Evolutionary conservation across 192 early-diverging fungal genomes (phyloP).

Genomic region (Backusella parvicylindrica): DNA sequence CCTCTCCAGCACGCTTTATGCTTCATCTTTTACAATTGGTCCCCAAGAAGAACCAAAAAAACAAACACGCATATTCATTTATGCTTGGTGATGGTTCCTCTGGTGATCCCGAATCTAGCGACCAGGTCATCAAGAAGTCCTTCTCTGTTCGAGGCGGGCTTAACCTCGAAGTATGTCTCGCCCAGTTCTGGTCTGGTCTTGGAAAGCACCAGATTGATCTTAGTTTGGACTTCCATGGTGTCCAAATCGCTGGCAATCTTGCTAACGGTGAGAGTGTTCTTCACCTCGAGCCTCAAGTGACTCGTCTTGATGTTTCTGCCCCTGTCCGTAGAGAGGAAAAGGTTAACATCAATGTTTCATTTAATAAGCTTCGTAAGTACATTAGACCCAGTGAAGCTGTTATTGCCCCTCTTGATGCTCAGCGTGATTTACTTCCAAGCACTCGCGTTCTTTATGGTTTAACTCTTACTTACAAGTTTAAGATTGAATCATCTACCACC

Average conservation of each 20-base stretch:
- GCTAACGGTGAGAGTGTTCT: conserved; percentile 38
- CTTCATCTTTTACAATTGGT: conserved; percentile 73
- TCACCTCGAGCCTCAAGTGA: conserved; percentile 45
- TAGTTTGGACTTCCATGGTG: conserved; percentile 77
- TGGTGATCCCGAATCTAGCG: conserved; percentile 53
- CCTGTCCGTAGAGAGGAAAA: conserved; percentile 71
- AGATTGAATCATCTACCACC: conserved; percentile 49
- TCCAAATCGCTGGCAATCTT: conserved; percentile 49
- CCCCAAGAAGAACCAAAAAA: conserved; percentile 62
- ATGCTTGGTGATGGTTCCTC: conserved; percentile 59
- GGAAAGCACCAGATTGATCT: conserved; percentile 67
- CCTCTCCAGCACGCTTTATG: conserved; percentile 62
- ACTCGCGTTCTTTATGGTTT: conserved; percentile 67
- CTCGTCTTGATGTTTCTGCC: conserved; percentile 69
- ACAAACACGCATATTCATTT: conserved; percentile 56
- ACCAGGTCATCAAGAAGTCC: conserved; percentile 48
- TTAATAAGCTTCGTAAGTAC: conserved; percentile 56
- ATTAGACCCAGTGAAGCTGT: conserved; percentile 62
- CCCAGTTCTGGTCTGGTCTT: conserved; percentile 87
- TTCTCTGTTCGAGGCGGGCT: conserved; percentile 64
- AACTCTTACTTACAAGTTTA: conserved; percentile 71
- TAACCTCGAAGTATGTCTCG: conserved; percentile 77
- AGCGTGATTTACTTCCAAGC: conserved; percentile 76
- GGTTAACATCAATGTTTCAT: conserved; percentile 46
- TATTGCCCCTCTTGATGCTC: conserved; percentile 60